Conservation (phyloP, 345 rosid genomes). For the Isatis tinctoria region DNA sequence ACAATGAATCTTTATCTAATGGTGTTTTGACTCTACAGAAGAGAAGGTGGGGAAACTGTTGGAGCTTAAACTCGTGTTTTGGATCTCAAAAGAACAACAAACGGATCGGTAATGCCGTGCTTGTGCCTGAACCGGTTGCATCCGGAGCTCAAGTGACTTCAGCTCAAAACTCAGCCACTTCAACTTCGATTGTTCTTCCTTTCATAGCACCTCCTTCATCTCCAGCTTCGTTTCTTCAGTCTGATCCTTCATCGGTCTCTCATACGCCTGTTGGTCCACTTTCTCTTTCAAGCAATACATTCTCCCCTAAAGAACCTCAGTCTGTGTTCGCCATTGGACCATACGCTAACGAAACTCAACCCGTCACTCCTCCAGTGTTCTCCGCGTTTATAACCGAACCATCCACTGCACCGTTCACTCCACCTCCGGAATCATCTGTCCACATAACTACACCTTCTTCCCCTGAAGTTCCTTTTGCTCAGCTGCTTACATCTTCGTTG, state of each 20-base stretch:
- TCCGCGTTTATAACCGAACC: conserved; percentile 91
- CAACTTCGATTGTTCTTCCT: conserved; percentile 51
- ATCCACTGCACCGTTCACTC: conserved; percentile 90
- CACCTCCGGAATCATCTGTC: conserved; percentile 85
- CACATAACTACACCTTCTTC: conserved; percentile 85
- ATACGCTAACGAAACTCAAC: conserved; percentile 91
- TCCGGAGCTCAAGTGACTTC: conserved; percentile 38
- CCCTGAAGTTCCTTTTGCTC: conserved; percentile 96
- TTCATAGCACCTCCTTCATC: conserved; percentile 96
- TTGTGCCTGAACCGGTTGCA: conserved; percentile 58
- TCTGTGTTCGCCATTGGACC: conserved; percentile 80
- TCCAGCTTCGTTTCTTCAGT: conserved; percentile 83
- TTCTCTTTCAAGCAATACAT: conserved; percentile 52
- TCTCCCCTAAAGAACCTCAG: conserved; percentile 65
- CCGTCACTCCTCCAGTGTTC: conserved; percentile 91
- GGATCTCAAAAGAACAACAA: conserved; percentile 69
- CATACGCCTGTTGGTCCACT: conserved; percentile 70
- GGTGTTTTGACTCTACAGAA: conserved; percentile 42
- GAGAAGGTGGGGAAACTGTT: conserved; percentile 86
- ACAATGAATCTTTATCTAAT: not conserved
- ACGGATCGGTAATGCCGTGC: conserved; percentile 78
- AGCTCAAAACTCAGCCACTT: conserved; percentile 39
- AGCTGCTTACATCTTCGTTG: conserved; percentile 76
- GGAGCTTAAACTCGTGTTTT: conserved; percentile 74
- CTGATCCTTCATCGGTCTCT: conserved; percentile 76